Evolutionary conservation across 495 filamentous ascomycete genomes (phyloP).

Genomic region (Podospora bellae-mahoneyi): DNA sequence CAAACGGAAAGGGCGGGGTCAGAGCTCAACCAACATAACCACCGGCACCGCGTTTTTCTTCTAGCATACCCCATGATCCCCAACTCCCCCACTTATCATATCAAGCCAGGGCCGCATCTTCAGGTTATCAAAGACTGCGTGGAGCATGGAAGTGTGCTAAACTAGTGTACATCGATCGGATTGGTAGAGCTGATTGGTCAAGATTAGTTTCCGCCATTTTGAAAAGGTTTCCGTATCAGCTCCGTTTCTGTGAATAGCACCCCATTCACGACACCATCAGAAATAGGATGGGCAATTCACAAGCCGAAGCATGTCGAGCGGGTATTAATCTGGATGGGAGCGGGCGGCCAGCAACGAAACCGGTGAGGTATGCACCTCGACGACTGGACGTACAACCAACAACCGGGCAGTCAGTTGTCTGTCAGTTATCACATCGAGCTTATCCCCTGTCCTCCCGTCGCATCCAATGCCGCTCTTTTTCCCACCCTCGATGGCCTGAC

Average conservation of each 20-base stretch:
- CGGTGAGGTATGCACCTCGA: background rate
- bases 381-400: background rate
- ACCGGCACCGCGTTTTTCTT: background rate
- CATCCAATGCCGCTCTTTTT: background rate
- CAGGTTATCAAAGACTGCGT: background rate
- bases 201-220: no score
- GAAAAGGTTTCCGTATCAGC: background rate
- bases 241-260: background rate
- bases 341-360: background rate
- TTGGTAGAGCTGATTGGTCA: no score
- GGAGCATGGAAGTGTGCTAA: background rate
- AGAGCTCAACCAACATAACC: no score
- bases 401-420: background rate
- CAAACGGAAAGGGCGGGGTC: background rate
- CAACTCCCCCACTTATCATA: no score
- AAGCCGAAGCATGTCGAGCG: background rate
- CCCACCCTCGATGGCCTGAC: background rate
- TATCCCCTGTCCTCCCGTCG: background rate
- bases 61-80: no score
- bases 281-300: background rate
- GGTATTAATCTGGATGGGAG: background rate
- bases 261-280: background rate
- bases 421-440: background rate
- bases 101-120: no score
- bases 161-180: background rate